Base-by-base conservation (phyloP, 2,329 filamentous ascomycete species). In the Sordariomycetes sp. region DNA sequence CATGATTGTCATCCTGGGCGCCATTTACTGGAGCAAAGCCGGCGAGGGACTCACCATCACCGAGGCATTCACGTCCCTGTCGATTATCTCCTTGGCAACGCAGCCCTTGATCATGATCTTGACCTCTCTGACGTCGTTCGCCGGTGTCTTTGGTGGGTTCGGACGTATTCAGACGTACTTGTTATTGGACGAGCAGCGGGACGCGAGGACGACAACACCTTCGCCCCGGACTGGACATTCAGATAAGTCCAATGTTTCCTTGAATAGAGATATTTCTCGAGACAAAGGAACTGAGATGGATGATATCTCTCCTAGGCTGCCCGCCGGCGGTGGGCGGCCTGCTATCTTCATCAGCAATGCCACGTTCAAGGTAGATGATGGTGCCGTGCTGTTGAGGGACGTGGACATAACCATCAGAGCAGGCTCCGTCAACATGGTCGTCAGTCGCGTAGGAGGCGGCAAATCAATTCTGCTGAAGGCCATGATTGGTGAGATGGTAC, bases 381-480 rank as follows among this genome's bases (percentile, higher is more conserved):
- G 30, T 4, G 34, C 32, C 4, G 10, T 34, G 1, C 31, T 57
- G 2, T 39, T 60, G 2, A 39, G 39, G 1, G 34, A 48, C 2
- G 43, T 59, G 8, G 43, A 41, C n/a, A 14, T 57, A 6, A 16
- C 11, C 0, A 21, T 59, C 2, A 17, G 8, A 4, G 19, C 17
- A 32, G 50, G 49, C 12, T 48, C 48, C 0, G 42, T 51, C 6
- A 48, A 51, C 11, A 49, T 55, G 36, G 23, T 58, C 5, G 35
- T 54, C 10, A 53, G 55, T 0, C 53, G 53, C 1, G 45, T 58
- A 9, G 64, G 62, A 1, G 58, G 57, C n/a, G 63, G 65, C 17
- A 68, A 68, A 32, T 58, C 60, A 0, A 54, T 53, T 0, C 40
- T 66, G 0, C 39, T 65, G 8, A 51, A 60, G 21, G 51, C 53